Base-by-base conservation (phyloP, 805 yeast genomes). In the Metschnikowia cubensis region DNA sequence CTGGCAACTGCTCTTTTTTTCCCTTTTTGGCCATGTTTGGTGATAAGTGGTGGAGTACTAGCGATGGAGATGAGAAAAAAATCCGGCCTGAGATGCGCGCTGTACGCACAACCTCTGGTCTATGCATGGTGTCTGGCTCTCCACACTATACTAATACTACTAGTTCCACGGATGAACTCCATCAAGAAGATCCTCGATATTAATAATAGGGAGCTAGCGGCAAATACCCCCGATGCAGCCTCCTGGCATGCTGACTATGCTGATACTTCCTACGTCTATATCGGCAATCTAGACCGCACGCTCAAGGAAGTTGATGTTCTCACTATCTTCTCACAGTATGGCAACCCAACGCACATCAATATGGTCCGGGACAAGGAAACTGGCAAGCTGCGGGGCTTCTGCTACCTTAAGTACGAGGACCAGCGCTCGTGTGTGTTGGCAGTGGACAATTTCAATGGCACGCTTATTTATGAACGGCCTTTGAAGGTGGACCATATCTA, bases 161-260 rank as follows among this genome's bases (percentile, higher is more conserved):
- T 22, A 22, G 8, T 22, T 25, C 29, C 29, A 8, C 29, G 29
- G 11, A 73, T 73, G 77, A 71, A 71, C 53, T 58, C 70, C 3
- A 71, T 73, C 39, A 65, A 63, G 45, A 68, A 68, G 40, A 81
- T 85, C 21, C 76, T 81, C 56, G 70, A 70, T 40, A 76, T 87
- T 45, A 89, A 83, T 61, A 80, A 83, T 49, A 74, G 72, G 50
- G 97, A 91, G 60, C 72, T 90, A 15, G 77, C 76, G n/a, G 68
- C 68, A 6, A 82, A 84, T 13, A 77, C 82, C 0, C 66, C 85
- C 0, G 74, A 77, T 34, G 67, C 73, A 3, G 88, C 86, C 0
- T 89, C 97, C 5, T 92, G 98, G 98, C 98, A 92, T 64, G 76
- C 81, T 52, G 96, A 91, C 56, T 89, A 83, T 61, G 70, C 70